Evolutionary conservation across 208 protist genomes (phyloP), one percentile per base, ranked within the genome.

Genomic region (Crithidia sp.): DNA sequence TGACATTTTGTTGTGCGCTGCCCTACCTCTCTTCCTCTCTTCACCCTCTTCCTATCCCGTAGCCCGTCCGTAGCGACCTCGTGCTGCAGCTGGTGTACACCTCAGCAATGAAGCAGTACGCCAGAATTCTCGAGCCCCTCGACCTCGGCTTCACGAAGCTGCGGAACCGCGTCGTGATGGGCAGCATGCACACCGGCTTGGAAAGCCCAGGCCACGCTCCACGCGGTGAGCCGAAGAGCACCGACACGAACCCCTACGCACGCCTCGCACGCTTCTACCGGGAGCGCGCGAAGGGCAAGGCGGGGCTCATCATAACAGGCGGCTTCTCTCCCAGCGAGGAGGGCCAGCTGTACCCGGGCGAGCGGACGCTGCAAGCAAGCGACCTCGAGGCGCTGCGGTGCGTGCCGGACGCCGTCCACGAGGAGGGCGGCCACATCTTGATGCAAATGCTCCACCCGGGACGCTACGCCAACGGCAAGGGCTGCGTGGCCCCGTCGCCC

Each of bases 381-480:
- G 83, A 93, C 28, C 82, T 90, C 39, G 89, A 85, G 53, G 57
- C 71, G 16, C 83, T 98, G 66, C 81, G 65, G 16, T 77, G 79
- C 36, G 92, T 98, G 40, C 97, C 95, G 3, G 62, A 83, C 7
- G 95, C 94, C 0, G 92, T 98, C 16, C 96, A 98, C 74, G 52
- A 73, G 13, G 88, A 97, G 52, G 95, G 90, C 4, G 89, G 92
- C 3, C 85, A 92, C 73, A 94, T 99, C 41, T 67, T 96, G 4
- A 94, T 97, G 68, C 96, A 98, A 84, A 93, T 97, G 56, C 84
- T 98, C 40, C 95, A 98, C 77, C 77, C 87, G 2, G 97, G 97
- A 0, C 86, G 96, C 7, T 92, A 94, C 41, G 84, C 90, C 8
- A 81, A 86, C 19, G 71, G 77, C 5, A 47, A 58, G 2, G 76